A percentile compares a stretch with the other conserved stretches of the same genome.
Conservation (phyloP, 495 filamentous ascomycete species). For the Penicillium antarcticum region DNA sequence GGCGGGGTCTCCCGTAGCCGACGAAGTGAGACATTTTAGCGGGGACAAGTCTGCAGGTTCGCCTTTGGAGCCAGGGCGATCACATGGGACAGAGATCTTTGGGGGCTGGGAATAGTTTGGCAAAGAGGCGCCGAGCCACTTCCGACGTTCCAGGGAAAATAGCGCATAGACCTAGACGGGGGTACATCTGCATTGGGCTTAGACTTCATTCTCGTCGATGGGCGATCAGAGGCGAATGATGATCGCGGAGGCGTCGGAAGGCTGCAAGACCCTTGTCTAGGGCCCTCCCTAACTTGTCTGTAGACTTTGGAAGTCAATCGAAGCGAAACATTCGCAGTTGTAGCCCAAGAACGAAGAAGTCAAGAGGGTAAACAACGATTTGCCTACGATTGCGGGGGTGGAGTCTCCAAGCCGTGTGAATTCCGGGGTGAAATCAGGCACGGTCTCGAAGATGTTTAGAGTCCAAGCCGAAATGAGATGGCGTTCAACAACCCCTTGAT, state of each 20-base stretch:
- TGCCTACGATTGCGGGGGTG: slow-evolving; percentile 1
- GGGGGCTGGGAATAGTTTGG: neutral
- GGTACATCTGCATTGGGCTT: neutral
- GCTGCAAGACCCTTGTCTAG: neutral
- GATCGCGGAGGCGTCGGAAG: neutral
- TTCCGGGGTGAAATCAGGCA: neutral
- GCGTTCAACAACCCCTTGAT: neutral
- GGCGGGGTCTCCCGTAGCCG: slow-evolving; percentile 1
- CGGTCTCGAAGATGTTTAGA: neutral
- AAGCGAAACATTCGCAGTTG: too few species aligned
- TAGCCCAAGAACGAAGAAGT: neutral
- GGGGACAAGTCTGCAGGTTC: slow-evolving; percentile 1
- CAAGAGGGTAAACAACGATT: neutral
- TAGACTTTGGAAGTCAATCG: too few species aligned
- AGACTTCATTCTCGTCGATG: neutral
- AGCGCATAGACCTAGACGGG: neutral
- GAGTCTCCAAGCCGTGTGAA: neutral
- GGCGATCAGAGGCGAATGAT: neutral
- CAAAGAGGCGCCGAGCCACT: neutral
- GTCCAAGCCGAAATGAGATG: neutral
- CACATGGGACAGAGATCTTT: slow-evolving; percentile 6
- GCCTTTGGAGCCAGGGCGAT: neutral
- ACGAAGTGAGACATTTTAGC: slow-evolving; percentile 19
- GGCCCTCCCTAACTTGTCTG: too few species aligned
- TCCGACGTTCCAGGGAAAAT: neutral